Evolutionary conservation across 164 flowering plant genomes (phyloP), one percentile per base, ranked within the genome.

Genomic region (Piper longum): DNA sequence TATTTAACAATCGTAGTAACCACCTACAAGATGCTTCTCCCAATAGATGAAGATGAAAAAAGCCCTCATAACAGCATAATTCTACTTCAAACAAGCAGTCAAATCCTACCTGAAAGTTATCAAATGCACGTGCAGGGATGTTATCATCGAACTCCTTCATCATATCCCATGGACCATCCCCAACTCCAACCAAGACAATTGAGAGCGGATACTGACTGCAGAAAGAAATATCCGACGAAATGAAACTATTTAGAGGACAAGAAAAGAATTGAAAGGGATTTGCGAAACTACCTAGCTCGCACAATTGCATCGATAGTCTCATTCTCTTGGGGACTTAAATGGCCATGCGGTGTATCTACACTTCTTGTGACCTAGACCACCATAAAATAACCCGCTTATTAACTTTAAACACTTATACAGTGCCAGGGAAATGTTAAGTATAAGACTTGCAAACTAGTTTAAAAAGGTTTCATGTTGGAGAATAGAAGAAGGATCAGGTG

Each of bases 91-190:
- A 63, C 36, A 7, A 43, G 7, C 18, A 44, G 8, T 54, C 8
- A 8, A 54, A 16, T 57, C 70, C 60, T 73, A 81, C 95, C 88
- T 87, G 89, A 76, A 87, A 87, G 69, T 87, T 87, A 68, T 87
- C 95, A 61, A 87, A 83, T 16, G 70, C 80, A 16, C 95, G 89
- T 3, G 82, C 70, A 48, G 89, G 95, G 62, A 87, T 70, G 77
- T 71, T 83, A 66, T 87, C 88, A 67, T 87, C 95, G 62, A 85
- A 87, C n/a, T 76, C 80, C 74, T 59, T 68, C 95, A 87, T 87
- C 72, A 83, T 86, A 16, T 87, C 93, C 93, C 93, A 87, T 3
- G 93, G 93, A 16, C 93, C 89, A 79, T 87, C 95, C 3, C 89
- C 95, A 71, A 87, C 95, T 39, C 95, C 95, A 74, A 87, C 80